Percentiles rank a stretch among this genome's conserved stretches.
phyloP scores from a whole-genome alignment of 2,329 filamentous ascomycete species.

The Fusarium secorum region DNA sequence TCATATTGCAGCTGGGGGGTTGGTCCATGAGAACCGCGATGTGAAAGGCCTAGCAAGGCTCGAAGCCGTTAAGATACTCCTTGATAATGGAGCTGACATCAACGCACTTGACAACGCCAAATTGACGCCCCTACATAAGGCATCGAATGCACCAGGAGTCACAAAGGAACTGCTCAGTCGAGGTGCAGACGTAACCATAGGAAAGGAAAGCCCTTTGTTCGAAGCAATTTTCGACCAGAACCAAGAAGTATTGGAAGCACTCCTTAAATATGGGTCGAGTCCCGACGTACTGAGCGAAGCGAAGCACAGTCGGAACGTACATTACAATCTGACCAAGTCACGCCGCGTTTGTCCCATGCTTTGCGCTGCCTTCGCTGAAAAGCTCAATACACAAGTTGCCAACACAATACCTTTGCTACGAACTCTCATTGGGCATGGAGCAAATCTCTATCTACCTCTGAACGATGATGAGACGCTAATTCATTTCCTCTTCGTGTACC shows the following conservation, averaged over 20 bases:
- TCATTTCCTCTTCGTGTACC: slow-evolving; percentile 25
- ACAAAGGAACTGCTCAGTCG: slow-evolving; percentile 9
- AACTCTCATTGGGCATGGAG: slow-evolving; percentile 13
- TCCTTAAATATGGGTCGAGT: slow-evolving; percentile 24
- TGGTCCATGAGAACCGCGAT: accelerated
- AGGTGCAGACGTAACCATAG: slow-evolving; percentile 7
- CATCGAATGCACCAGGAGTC: background rate
- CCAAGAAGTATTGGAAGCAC: background rate
- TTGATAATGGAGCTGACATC: slow-evolving; percentile 28
- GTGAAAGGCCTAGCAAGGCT: slow-evolving; percentile 7
- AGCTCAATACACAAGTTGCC: background rate
- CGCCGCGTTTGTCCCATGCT: slow-evolving; percentile 20
- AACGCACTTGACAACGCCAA: slow-evolving; percentile 10
- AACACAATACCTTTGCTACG: slow-evolving; percentile 3
- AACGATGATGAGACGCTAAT: slow-evolving; percentile 29
- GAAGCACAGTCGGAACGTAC: background rate
- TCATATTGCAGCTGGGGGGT: slow-evolving; percentile 17
- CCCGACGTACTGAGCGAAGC: slow-evolving; percentile 6
- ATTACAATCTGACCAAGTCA: background rate
- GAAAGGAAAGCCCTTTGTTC: slow-evolving; percentile 19
- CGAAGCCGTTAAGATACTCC: slow-evolving; percentile 13
- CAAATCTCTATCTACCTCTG: slow-evolving; percentile 27
- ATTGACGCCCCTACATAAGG: slow-evolving; percentile 11
- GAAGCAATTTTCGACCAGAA: slow-evolving; percentile 13
- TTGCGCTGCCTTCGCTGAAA: background rate